A percentile compares a stretch with the other conserved stretches of the same genome.
Evolutionary conservation across 1,284 basidiomycete genomes (phyloP).

Genomic region (Mycena sp.): DNA sequence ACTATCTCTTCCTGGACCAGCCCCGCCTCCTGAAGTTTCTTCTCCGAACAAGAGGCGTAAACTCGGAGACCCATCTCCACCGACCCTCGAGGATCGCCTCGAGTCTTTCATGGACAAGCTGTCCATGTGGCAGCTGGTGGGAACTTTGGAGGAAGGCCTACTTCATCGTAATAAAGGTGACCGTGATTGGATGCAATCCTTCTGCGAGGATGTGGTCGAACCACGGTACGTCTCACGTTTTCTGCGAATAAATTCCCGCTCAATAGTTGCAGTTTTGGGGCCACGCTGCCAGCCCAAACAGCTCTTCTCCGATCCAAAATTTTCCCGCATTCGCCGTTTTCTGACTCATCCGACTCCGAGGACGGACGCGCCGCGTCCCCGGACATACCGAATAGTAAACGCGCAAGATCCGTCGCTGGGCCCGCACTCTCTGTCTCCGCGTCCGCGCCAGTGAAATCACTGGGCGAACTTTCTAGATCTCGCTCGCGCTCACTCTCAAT

Average conservation of each 20-base stretch:
- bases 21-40: slow-evolving; percentile 30
- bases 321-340: slow-evolving; percentile 68
- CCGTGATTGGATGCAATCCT: slow-evolving; percentile 77
- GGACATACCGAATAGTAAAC: slow-evolving; percentile 12
- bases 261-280: slow-evolving; percentile 60
- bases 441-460: slow-evolving; percentile 28
- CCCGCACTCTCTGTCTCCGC: no score
- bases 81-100: slow-evolving; percentile 58
- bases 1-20: slow-evolving; percentile 64
- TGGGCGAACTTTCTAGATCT: slow-evolving; percentile 41
- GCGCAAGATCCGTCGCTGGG: slow-evolving; percentile 12
- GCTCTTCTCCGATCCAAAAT: slow-evolving; percentile 70
- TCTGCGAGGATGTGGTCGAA: slow-evolving; percentile 72
- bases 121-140: slow-evolving; percentile 76
- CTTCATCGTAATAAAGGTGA: slow-evolving; percentile 46
- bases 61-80: slow-evolving; percentile 34
- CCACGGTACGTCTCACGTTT: slow-evolving; percentile 68
- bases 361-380: slow-evolving; percentile 39
- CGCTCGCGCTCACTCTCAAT: slow-evolving; percentile 75
- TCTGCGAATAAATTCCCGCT: no score
- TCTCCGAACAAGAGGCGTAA: slow-evolving; percentile 50
- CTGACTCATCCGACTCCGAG: slow-evolving; percentile 50
- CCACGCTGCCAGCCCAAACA: slow-evolving; percentile 61
- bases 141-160: slow-evolving; percentile 43
- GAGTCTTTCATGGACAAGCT: slow-evolving; percentile 82